Base-by-base conservation (phyloP, 768 basidiomycete species). In the Lactarius trivialis region DNA sequence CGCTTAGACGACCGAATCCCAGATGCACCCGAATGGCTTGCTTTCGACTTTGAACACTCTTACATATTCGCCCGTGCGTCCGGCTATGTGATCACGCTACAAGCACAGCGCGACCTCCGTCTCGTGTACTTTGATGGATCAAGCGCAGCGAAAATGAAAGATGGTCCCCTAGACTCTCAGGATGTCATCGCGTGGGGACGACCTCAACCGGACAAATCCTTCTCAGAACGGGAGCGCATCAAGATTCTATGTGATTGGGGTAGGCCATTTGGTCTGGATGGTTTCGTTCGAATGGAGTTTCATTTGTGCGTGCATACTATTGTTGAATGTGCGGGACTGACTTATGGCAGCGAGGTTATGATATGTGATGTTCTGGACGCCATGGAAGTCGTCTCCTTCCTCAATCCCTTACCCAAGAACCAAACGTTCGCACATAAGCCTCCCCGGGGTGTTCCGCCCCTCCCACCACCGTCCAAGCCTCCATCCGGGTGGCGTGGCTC, bases 141-240 rank as follows among this genome's bases (percentile, higher is more conserved):
- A 7, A 56, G 55, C 21, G 60, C 65, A 8, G 65, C 57, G 6
- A 66, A 69, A 58, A 65, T 75, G 65, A n/a, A 26, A 2, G 62
- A 65, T n/a, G 75, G 76, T 8, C 61, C 72, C 0, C 58, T 75
- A 68, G 76, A 77, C 39, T 65, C 70, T 0, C 76, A 77, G 58
- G 77, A 77, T 64, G 43, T 77, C 1, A 19, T 77, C 19, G 39
- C 64, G 0, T 76, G 75, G 74, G 73, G 73, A 5, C 52, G 65
- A 37, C 37, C 59, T 30, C 59, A 36, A 7, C 70, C 70, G 3
- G 70, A 70, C 7, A 64, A 63, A 54, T 43, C 4, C 9, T n/a
- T 21, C 2, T 58, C 66, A 1, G 75, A 78, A 15, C 9, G 14
- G 15, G 51, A 67, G 39, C 66, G 75, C 30, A 72, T 74, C 30